phyloP scores from a whole-genome alignment of 1,284 basidiomycete genomes.

The Pseudozyma sp. region DNA sequence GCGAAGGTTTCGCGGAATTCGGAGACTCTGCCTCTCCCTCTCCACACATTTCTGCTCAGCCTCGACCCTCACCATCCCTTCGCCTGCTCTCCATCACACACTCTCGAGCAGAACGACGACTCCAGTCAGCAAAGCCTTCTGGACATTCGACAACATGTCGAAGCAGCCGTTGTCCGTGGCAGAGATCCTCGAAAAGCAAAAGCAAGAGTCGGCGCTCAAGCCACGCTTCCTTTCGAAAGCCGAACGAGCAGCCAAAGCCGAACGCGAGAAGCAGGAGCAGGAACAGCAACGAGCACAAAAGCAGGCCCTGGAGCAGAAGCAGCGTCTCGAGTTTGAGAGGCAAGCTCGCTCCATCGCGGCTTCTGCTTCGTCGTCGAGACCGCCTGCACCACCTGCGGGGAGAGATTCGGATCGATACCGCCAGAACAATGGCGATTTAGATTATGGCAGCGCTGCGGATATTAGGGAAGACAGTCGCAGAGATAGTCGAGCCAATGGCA shows the following conservation, averaged over 20 bases:
- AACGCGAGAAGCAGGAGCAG: constrained; percentile 33
- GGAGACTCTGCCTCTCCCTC: constrained; percentile 4
- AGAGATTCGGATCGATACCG: constrained; percentile 7
- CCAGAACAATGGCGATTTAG: constrained; percentile 12
- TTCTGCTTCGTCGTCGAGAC: constrained; percentile 25
- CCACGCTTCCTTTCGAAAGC: constrained; percentile 62
- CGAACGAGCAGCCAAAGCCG: constrained; percentile 52
- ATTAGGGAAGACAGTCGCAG: constrained; percentile 16
- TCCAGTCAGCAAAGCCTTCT: neutral
- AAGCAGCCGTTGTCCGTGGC: constrained; percentile 58
- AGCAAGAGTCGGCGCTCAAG: constrained; percentile 47
- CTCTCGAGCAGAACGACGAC: neutral
- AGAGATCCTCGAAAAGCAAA: constrained; percentile 56
- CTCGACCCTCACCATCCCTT: neutral
- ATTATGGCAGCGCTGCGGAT: constrained; percentile 27
- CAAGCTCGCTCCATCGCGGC: constrained; percentile 68
- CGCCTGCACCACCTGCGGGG: neutral
- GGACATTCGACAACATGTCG: constrained; percentile 19
- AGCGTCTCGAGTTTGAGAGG: constrained; percentile 78
- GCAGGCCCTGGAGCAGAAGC: constrained; percentile 74
- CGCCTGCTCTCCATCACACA: neutral
- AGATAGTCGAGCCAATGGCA: neutral
- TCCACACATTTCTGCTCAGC: constrained; percentile 4
- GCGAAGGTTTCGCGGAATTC: neutral
- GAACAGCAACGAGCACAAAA: constrained; percentile 65